Base-by-base conservation (phyloP, 2,329 filamentous ascomycete species). In the Magnaporthiopsis rhizophila region DNA sequence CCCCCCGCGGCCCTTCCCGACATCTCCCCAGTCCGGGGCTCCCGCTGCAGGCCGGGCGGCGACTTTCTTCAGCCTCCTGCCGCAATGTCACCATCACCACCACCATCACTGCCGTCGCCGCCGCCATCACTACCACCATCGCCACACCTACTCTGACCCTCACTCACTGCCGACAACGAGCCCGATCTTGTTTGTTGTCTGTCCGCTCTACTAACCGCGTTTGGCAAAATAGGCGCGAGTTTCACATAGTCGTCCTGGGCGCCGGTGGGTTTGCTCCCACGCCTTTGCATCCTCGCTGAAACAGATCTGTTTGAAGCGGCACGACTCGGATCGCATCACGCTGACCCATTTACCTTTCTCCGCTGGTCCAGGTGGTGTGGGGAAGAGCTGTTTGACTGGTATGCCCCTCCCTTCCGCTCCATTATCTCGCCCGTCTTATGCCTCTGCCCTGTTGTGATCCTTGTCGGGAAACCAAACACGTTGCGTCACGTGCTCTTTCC, bases 361-460 rank as follows among this genome's bases (percentile, higher is more conserved):
- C 65, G 70, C 64, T 26, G 12, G n/a, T 62, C 45, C 75, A 92
- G 90, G 92, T 78, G 92, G 92, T 75, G 92, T 96, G 73, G 92
- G 92, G 67, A 96, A 96, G 79, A 96, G 91, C 76, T 96, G 92
- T 81, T 81, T 96, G 71, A 96, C 92, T 76, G 91, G 91, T 95
- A 63, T 65, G 53, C 3, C 61, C 26, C 50, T n/a, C 38, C 45
- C 28, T 26, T 64, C 61, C 64, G 63, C 57, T 66, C 56, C 66
- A 71, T 69, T 28, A 21, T 62, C 59, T 66, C 63, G 62, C 36
- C 59, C 64, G 15, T 61, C 21, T 24, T 53, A 32, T 26, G 12
- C 38, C 60, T 61, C 12, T 32, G 38, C 38, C n/a, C 36, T 26
- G 13, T 18, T 15, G 11, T 61, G 38, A 12, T 28, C 50, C 34